These are phyloP conservation scores for Camelina sativa DNA, from an alignment of 345 rosid genomes.

Conservation along the genomic window DNA sequence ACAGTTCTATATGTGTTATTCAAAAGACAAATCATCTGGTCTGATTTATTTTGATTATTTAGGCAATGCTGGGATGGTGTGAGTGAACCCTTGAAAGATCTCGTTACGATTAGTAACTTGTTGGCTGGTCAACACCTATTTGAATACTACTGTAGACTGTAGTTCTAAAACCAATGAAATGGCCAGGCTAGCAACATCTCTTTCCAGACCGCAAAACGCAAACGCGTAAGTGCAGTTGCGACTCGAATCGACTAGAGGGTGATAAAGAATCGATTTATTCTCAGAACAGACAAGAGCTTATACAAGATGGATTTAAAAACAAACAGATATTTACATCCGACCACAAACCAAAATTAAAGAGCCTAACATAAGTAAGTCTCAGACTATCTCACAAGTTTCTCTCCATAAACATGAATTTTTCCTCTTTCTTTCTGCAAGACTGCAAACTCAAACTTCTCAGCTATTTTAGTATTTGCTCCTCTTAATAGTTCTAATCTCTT, in stretches of 20 bases:
- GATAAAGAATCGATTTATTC: neutral
- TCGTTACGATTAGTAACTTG: neutral
- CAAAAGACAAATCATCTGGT: slow-evolving; percentile 63
- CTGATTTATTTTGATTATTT: slow-evolving; percentile 52
- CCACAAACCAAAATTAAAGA: slow-evolving; percentile 19
- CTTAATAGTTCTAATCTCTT: slow-evolving; percentile 25
- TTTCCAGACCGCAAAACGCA: neutral
- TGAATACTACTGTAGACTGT: no score
- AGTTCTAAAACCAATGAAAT: slow-evolving; percentile 14
- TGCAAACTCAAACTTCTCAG: slow-evolving; percentile 36
- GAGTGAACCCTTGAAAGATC: neutral
- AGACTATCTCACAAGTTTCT: slow-evolving; percentile 30
- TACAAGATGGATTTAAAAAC: slow-evolving; percentile 24
- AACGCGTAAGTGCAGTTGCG: neutral
- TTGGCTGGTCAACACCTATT: neutral
- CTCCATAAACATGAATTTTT: slow-evolving; percentile 30
- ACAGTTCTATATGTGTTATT: slow-evolving; percentile 66
- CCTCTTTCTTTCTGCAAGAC: slow-evolving; percentile 26
- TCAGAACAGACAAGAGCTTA: slow-evolving; percentile 18
- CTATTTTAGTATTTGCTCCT: slow-evolving; percentile 26
- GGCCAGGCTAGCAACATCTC: neutral
- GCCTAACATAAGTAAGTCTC: slow-evolving; percentile 33
- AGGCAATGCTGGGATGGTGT: slow-evolving; percentile 45
- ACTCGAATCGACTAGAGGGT: neutral
- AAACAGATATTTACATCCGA: slow-evolving; percentile 38